These are phyloP conservation scores for Acanthamoeba royreba DNA, from an alignment of 208 protist genomes.

Conservation along the genomic window DNA sequence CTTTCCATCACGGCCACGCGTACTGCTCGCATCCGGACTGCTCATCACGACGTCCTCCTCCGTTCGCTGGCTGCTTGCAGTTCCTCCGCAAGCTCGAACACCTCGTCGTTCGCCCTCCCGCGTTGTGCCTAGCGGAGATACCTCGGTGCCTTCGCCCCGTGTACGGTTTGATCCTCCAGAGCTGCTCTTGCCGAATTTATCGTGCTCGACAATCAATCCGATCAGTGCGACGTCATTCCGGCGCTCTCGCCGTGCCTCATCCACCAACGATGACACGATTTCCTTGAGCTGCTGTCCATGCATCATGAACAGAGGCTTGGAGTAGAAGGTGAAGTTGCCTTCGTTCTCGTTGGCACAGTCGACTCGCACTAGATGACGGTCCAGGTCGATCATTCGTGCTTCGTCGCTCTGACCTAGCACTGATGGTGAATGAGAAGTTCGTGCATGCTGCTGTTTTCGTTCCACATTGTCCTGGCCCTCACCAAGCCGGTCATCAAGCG, in stretches of 20 bases:
- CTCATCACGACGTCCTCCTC: too few species aligned
- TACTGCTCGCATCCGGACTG: not conserved
- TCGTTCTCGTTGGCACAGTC: not conserved
- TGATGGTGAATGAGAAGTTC: not conserved
- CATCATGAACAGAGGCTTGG: not conserved
- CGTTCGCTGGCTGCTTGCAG: too few species aligned
- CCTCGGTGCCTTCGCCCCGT: too few species aligned
- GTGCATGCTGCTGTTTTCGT: not conserved
- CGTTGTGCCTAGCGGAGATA: too few species aligned
- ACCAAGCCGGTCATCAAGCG: not conserved
- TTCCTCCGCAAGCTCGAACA: too few species aligned
- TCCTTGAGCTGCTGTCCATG: not conserved
- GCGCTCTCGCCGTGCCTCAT: not conserved
- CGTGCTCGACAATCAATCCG: not conserved
- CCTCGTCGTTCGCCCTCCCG: too few species aligned
- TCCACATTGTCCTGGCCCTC: too few species aligned
- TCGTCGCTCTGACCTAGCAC: not conserved
- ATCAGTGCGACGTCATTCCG: not conserved
- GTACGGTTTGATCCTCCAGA: too few species aligned
- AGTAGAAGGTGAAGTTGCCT: not conserved
- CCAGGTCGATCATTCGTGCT: not conserved
- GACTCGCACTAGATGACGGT: not conserved
- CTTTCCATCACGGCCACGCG: not conserved
- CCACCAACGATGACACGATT: not conserved
- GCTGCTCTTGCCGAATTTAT: too few species aligned